Evolutionary conservation across 768 basidiomycete genomes (phyloP), one percentile per base, ranked within the genome.

Genomic region (Tephrocybe sp.): DNA sequence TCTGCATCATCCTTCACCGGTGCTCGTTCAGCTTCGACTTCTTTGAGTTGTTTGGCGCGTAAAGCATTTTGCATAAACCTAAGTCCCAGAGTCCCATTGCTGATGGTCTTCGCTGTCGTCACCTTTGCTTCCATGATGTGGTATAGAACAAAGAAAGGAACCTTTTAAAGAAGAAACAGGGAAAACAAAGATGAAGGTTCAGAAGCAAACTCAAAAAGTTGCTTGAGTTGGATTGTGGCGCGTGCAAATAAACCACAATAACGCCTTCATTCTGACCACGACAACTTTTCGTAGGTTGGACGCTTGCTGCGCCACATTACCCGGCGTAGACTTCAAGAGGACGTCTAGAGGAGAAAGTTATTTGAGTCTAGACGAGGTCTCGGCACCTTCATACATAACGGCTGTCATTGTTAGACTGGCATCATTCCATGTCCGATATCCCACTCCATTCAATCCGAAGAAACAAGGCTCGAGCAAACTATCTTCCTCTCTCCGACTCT

Each of bases 21-120:
- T 2, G 82, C 79, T 43, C 76, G 74, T 40, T 81, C 78, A 1
- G 72, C 65, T 56, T 81, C 75, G 14, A 77, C 75, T 50, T 73
- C 73, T 21, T 77, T 71, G 14, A 78, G 61, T 12, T 78, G 73
- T 53, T 83, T 81, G 18, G 78, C 72, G 1, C 80, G 75, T 2
- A 80, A 77, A 0, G 85, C 81, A 67, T 85, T 85, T 64, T 85
- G 86, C 86, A 88, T 88, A 63, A 88, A 88, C 2, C 80, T 78
- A 38, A 88, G 73, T 58, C 80, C 79, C 8, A 87, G 72, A 0
- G 85, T 86, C 24, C 84, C 76, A 23, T 74, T 77, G 65, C 86
- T 88, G 32, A 88, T 72, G 2, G 75, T 72, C 65, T 83, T 53
- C 5, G 38, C 34, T 17, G 39, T 18, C 1, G 39, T 36, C n/a